Evolutionary conservation across 768 basidiomycete genomes (phyloP).

Genomic region (Dentipellis sp.): DNA sequence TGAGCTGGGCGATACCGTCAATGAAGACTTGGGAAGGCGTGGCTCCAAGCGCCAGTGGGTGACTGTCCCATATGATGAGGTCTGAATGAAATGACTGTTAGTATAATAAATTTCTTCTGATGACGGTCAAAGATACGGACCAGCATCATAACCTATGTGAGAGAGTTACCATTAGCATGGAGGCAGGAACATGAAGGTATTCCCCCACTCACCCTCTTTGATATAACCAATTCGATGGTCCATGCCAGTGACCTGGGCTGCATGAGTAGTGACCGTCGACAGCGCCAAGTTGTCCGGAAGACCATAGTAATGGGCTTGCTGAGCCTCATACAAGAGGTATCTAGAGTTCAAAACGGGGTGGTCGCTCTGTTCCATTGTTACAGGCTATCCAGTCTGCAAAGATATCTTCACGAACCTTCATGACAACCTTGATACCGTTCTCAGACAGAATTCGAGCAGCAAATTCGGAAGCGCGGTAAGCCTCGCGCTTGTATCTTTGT

Average conservation of each 20-base stretch:
- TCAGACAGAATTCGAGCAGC: constrained; percentile 52
- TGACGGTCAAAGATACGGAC: constrained; percentile 13
- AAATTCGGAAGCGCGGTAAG: constrained; percentile 58
- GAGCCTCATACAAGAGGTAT: constrained; percentile 48
- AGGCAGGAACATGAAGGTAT: neutral
- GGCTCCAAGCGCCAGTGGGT: constrained; percentile 71
- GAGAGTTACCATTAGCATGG: neutral
- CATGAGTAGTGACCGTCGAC: constrained; percentile 59
- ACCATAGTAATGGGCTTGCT: constrained; percentile 66
- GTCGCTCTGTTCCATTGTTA: constrained; percentile 26
- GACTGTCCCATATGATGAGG: constrained; percentile 61
- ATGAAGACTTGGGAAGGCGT: constrained; percentile 82
- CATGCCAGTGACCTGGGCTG: constrained; percentile 62
- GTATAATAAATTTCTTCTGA: neutral
- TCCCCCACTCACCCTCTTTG: constrained; percentile 35
- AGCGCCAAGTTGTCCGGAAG: constrained; percentile 57
- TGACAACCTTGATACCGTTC: constrained; percentile 44
- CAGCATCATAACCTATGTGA: constrained; percentile 57
- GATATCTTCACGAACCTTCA: constrained; percentile 37
- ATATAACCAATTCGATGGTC: constrained; percentile 71
- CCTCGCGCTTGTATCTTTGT: constrained; percentile 42
- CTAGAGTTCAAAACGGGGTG: constrained; percentile 47
- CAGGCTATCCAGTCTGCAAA: neutral
- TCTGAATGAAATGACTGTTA: constrained; percentile 18
- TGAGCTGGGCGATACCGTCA: constrained; percentile 73